These are phyloP conservation scores for Candida quercuum DNA, from an alignment of 805 yeast species.

Conservation along the genomic window DNA sequence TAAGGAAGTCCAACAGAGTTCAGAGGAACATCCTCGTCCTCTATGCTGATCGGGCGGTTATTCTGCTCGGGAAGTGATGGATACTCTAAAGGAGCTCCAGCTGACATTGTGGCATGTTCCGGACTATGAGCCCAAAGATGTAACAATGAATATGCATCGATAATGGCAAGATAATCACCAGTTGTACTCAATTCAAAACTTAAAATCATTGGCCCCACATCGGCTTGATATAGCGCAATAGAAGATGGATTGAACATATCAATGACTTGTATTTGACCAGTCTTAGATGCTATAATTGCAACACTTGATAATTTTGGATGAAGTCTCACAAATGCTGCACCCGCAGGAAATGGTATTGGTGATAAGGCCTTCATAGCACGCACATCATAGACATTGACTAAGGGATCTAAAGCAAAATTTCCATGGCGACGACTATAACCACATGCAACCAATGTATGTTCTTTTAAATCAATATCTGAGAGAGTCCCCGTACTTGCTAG, in stretches of 20 bases:
- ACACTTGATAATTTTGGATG: constrained; percentile 85
- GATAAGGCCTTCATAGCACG: constrained; percentile 64
- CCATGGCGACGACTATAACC: constrained; percentile 70
- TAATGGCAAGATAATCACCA: constrained; percentile 73
- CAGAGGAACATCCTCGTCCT: constrained; percentile 50
- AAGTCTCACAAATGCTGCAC: constrained; percentile 77
- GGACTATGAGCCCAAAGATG: constrained; percentile 63
- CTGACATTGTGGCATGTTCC: constrained; percentile 37
- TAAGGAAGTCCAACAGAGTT: constrained; percentile 81
- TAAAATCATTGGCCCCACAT: constrained; percentile 34
- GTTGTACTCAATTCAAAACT: constrained; percentile 35
- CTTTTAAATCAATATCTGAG: constrained; percentile 60
- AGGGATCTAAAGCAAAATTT: constrained; percentile 60
- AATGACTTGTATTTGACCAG: constrained; percentile 81
- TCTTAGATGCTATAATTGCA: constrained; percentile 63
- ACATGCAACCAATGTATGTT: constrained; percentile 67
- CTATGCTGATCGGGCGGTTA: constrained; percentile 30
- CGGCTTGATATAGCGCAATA: constrained; percentile 62
- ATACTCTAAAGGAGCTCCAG: constrained; percentile 45
- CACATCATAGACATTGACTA: constrained; percentile 78
- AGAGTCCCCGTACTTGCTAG: constrained; percentile 56
- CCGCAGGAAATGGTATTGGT: constrained; percentile 85
- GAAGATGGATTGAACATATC: constrained; percentile 78
- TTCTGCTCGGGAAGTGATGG: constrained; percentile 40
- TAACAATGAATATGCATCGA: constrained; percentile 39